Conservation (phyloP, 2,329 filamentous ascomycete species). For the Karstenula rhodostoma region DNA sequence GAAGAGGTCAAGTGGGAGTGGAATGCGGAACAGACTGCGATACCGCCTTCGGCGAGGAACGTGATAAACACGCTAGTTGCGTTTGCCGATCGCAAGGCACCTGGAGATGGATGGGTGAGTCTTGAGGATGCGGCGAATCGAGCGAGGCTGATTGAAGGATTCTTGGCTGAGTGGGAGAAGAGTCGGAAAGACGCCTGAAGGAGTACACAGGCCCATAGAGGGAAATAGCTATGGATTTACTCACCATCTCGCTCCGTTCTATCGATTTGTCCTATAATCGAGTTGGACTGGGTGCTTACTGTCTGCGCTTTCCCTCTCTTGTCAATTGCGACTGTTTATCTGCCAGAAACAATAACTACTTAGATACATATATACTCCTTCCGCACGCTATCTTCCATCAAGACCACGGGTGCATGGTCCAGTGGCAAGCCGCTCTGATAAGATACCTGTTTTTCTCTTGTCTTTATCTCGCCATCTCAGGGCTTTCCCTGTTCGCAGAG, state of each 20-base stretch:
- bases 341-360: too few relatives aligned
- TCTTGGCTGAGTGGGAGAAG: conserved; percentile 18
- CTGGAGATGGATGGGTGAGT: conserved; percentile 36
- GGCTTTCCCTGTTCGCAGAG: too few relatives aligned
- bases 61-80: conserved; percentile 28
- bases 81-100: conserved; percentile 31
- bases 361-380: not conserved
- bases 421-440: not conserved
- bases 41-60: conserved; percentile 31
- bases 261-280: too few relatives aligned
- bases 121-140: conserved; percentile 35
- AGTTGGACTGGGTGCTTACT: too few relatives aligned
- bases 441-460: too few relatives aligned
- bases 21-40: conserved; percentile 44
- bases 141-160: conserved; percentile 27
- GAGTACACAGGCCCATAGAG: too few relatives aligned
- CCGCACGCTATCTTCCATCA: not conserved
- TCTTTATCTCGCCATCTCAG: too few relatives aligned
- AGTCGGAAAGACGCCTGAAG: too few relatives aligned
- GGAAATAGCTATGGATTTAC: too few relatives aligned
- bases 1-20: conserved; percentile 55
- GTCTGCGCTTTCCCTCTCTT: too few relatives aligned
- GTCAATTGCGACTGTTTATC: too few relatives aligned
- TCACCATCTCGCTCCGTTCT: too few relatives aligned
- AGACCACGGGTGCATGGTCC: not conserved